Evolutionary conservation across 1,284 basidiomycete genomes (phyloP), one percentile per base, ranked within the genome.

Genomic region (Ustilago vetiveriae): DNA sequence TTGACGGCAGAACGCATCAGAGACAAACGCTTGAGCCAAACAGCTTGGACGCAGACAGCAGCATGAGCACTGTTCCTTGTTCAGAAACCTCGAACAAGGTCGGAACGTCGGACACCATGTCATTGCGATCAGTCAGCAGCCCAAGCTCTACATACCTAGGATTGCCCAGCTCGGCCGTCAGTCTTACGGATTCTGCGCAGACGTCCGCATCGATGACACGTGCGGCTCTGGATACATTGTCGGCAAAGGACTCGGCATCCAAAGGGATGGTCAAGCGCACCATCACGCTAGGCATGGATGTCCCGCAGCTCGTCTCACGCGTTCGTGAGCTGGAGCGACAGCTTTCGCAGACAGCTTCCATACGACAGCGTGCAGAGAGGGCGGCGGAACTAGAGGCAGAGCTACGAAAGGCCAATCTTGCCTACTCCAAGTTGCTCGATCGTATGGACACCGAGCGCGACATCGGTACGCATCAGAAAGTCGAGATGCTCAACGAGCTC

Each of bases 281-380:
- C 24, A 74, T 76, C 33, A 74, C 72, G 22, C 48, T 76, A 0
- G 75, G 75, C 22, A 76, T 76, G 75, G 74, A 75, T 35, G 48
- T 58, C 3, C 44, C 54, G 2, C 51, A 66, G 50, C 63, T 76
- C 19, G 51, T 71, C 4, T 27, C 38, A 3, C 54, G 60, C 16
- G 62, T 76, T 4, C 68, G 74, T 10, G 65, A 68, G 38, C 67
- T 76, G 13, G 74, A 76, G 29, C 38, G 46, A 21, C 64, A 71
- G 45, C 55, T 76, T 6, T 42, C 45, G 30, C 46, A 57, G 24
- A 70, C 55, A 21, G 54, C 52, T 17, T 49, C 54, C 11, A 51
- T 54, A 13, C 54, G 67, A 17, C 57, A 59, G 36, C 54, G 53
- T 10, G 60, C 58, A 11, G 72, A 72, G 32, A 47, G 53, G 16